Evolutionary conservation across 2,329 filamentous ascomycete genomes (phyloP).

Genomic region (Metarhizium brunneum): DNA sequence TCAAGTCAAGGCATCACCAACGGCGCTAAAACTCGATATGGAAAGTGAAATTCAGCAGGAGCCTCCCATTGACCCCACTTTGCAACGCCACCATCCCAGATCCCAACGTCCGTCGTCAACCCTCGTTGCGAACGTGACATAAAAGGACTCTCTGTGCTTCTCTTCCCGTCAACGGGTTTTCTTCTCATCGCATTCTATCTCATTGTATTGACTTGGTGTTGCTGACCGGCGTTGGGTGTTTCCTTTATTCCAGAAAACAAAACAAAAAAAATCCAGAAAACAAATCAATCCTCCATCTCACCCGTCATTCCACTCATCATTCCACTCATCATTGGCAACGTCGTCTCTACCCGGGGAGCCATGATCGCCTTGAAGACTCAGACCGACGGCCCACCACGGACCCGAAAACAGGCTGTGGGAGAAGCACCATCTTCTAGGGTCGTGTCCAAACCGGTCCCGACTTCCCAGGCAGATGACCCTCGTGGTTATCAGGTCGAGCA

Average conservation of each 20-base stretch:
- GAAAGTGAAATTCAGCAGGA: not conserved
- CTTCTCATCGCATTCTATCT: not conserved
- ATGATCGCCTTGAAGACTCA: constrained; percentile 30
- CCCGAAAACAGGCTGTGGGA: constrained; percentile 36
- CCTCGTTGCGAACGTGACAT: not conserved
- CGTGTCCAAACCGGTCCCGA: constrained; percentile 56
- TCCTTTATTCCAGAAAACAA: not conserved
- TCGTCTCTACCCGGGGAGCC: not conserved
- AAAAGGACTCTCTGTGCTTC: not conserved
- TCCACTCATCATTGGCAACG: not conserved
- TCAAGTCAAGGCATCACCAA: not conserved
- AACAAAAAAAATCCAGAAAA: not conserved
- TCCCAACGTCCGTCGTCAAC: not conserved
- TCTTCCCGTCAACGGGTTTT: not conserved
- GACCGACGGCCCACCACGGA: constrained; percentile 18
- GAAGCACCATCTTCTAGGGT: constrained; percentile 37
- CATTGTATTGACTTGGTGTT: not conserved
- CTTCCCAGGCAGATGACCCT: constrained; percentile 56
- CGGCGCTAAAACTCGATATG: not conserved
- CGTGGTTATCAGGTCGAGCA: constrained; percentile 68
- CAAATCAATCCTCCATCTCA: not conserved
- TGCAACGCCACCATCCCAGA: constrained; percentile 4
- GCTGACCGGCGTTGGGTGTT: not conserved
- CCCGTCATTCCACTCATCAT: not conserved
- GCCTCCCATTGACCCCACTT: not conserved